A percentile compares a stretch with the other conserved stretches of the same genome.
phyloP scores from a whole-genome alignment of 2,329 filamentous ascomycete genomes.

The Helotiales sp. region DNA sequence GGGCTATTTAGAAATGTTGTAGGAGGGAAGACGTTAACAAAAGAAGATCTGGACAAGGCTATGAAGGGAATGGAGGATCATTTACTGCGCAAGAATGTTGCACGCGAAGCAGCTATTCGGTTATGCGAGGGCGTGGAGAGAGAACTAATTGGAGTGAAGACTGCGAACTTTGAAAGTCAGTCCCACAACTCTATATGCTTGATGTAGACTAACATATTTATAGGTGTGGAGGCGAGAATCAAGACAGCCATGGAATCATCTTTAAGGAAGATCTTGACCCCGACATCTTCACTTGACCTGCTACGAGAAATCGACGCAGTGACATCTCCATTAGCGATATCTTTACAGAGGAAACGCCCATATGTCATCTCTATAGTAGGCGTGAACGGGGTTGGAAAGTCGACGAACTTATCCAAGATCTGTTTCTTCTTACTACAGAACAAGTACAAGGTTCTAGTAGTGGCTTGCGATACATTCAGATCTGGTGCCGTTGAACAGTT shows the following conservation, averaged over 20 bases:
- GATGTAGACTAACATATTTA: constrained; percentile 26
- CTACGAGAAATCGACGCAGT: constrained; percentile 88
- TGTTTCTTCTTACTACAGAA: constrained; percentile 98
- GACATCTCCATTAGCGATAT: constrained; percentile 63
- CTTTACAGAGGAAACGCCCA: constrained; percentile 67
- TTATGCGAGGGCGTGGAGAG: constrained; percentile 89
- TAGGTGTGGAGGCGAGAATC: constrained; percentile 76
- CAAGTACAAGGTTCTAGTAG: constrained; percentile 91
- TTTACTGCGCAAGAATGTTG: constrained; percentile 92
- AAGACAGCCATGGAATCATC: constrained; percentile 88
- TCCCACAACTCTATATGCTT: constrained; percentile 17
- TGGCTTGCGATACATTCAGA: constrained; percentile 94
- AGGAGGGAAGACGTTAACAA: constrained; percentile 88
- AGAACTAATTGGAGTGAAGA: constrained; percentile 88
- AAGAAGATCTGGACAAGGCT: constrained; percentile 85
- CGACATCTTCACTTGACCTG: constrained; percentile 90
- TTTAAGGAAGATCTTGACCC: constrained; percentile 91
- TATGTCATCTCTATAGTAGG: constrained; percentile 98
- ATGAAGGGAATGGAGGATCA: constrained; percentile 97
- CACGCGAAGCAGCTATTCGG: constrained; percentile 87
- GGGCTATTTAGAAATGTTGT: constrained; percentile 93
- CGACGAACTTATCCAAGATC: constrained; percentile 95
- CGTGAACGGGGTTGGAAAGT: constrained; percentile 98
- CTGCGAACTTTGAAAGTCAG: constrained; percentile 78
- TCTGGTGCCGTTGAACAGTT: constrained; percentile 97